Conservation (phyloP, 352 stramenopile genomes). For the Phytophthora capsici region DNA sequence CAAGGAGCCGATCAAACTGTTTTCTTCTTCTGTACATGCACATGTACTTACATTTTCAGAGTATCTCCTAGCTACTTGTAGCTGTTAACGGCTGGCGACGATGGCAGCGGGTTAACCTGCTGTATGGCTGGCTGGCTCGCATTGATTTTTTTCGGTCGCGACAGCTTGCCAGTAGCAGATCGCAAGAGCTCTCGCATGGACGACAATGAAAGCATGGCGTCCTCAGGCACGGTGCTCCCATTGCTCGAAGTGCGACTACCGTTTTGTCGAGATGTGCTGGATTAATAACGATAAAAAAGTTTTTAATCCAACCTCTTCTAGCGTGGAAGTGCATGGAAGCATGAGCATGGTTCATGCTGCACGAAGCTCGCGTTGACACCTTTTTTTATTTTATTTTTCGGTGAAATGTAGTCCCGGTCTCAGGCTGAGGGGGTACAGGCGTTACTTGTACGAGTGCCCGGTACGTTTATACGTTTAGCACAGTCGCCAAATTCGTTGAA, state of each 20-base stretch:
- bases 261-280: slow-evolving; percentile 6
- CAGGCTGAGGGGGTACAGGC: slow-evolving; percentile 7
- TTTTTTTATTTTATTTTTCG: no score
- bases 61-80: no score
- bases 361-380: no score
- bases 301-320: slow-evolving; percentile 8
- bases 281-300: slow-evolving; percentile 14
- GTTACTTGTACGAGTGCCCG: background rate
- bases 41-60: background rate
- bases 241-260: slow-evolving; percentile 6
- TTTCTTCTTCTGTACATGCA: background rate
- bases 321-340: background rate
- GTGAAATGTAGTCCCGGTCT: background rate
- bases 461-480: slow-evolving; percentile 13
- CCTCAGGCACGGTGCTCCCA: background rate
- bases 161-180: slow-evolving; percentile 3
- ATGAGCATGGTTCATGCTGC: no score
- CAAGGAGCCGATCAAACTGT: background rate
- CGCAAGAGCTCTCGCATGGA: background rate
- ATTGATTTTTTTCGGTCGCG: background rate
- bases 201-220: background rate
- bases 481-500: slow-evolving; percentile 18
- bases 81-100: background rate
- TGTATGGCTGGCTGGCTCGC: background rate
- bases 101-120: no score